Evolutionary conservation across 169 alveolate species (phyloP), one percentile per base, ranked within the genome.

Genomic region (Plasmodium falciparum): DNA sequence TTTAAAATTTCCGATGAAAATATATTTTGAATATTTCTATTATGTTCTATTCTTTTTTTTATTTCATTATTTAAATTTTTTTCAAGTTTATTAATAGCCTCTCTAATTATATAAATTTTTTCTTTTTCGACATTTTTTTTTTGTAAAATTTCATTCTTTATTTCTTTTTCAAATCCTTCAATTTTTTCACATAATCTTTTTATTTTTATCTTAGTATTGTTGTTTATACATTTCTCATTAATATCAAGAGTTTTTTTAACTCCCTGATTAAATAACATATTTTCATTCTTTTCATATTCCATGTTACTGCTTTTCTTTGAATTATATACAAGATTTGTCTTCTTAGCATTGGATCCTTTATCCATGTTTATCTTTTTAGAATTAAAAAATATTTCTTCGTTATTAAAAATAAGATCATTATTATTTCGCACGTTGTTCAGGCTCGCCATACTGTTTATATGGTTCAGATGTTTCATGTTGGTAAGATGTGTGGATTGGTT

Each of bases 131-230:
- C 78, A 50, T 65, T 50, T 78, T 78, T 78, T 59, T 78, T 78
- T 47, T 78, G 89, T 13, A 78, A 1, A 13, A 78, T 78, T 65
- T 78, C 89, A 56, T 78, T 78, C 39, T 78, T 78, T 65, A 78
- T 78, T 67, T 78, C 89, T 43, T 78, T 78, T 78, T 78, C 89
- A 26, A 78, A 78, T n/a, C 89, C 89, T 50, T 78, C 89, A n/a
- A 78, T 78, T 52, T 78, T 78, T 78, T 78, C 89, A 52, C 89
- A 78, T 22, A 78, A 24, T 43, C 89, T 69, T 50, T 78, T 78
- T 50, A 78, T 78, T 13, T 78, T 78, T 49, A 78, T 78, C 43
- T 78, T 78, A 29, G 89, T 78, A 56, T 78, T 78, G 22, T 66
- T 78, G 47, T 78, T 78, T 12, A 78, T 78, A 66, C 89, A 78